Percentiles rank a stretch among this genome's conserved stretches.
Conservation (phyloP, 306 rosid species). For the Oemleria cerasiformis region DNA sequence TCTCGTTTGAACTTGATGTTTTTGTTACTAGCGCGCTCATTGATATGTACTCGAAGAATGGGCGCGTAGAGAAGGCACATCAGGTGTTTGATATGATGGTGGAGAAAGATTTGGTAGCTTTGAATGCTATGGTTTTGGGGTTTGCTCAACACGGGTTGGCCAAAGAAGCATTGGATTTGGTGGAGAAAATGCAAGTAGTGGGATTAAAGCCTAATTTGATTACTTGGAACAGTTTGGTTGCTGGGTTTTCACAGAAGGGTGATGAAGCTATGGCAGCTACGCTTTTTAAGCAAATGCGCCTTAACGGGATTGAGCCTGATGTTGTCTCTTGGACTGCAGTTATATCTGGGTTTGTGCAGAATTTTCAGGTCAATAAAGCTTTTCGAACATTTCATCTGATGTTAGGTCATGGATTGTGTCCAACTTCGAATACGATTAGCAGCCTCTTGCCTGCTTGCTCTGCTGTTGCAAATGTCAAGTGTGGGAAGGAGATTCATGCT, state of each 20-base stretch:
- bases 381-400: slow-evolving; percentile 56
- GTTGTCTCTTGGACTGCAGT: slow-evolving; percentile 83
- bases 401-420: slow-evolving; percentile 51
- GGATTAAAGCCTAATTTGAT: slow-evolving; percentile 58
- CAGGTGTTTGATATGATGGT: slow-evolving; percentile 55
- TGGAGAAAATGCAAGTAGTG: slow-evolving; percentile 43
- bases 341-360: slow-evolving; percentile 81
- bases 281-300: slow-evolving; percentile 51
- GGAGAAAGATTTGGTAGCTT: slow-evolving; percentile 66
- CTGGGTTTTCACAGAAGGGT: slow-evolving; percentile 74
- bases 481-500: slow-evolving; percentile 76
- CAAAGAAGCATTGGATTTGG: slow-evolving; percentile 51
- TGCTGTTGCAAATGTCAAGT: slow-evolving; percentile 43
- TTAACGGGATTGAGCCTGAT: slow-evolving; percentile 61
- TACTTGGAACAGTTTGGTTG: slow-evolving; percentile 75
- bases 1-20: slow-evolving; percentile 54
- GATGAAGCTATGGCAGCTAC: slow-evolving; percentile 47
- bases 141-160: slow-evolving; percentile 58
- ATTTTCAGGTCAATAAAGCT: slow-evolving; percentile 58
- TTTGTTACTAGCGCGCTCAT: slow-evolving; percentile 63
- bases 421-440: slow-evolving; percentile 81
- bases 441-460: slow-evolving; percentile 79
- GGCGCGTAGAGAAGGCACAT: slow-evolving; percentile 44
- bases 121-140: slow-evolving; percentile 80
- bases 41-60: slow-evolving; percentile 73